Evolutionary conservation across 345 rosid species (phyloP).

Genomic region (Iberis pinnata): DNA sequence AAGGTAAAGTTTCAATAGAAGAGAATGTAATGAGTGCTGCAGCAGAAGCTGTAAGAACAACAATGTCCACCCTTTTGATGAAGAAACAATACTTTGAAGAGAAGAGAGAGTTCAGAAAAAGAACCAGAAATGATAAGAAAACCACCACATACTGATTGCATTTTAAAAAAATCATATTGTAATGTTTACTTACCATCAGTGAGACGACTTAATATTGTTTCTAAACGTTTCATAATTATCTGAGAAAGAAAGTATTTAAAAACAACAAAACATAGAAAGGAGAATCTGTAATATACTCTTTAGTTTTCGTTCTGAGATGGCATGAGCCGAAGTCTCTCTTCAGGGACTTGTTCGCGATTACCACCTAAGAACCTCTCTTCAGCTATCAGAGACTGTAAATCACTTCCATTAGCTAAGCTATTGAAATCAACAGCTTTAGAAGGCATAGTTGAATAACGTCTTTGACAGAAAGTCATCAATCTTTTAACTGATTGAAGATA

Average conservation of each 20-base stretch:
- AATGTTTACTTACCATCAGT: no score
- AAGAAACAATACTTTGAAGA: slow-evolving; percentile 81
- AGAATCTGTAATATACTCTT: neutral
- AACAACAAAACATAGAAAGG: neutral
- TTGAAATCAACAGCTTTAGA: slow-evolving; percentile 97
- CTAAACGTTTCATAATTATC: slow-evolving; percentile 4
- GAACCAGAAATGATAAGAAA: slow-evolving; percentile 78
- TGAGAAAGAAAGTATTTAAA: neutral
- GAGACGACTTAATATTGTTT: no score
- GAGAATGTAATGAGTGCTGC: slow-evolving; percentile 56
- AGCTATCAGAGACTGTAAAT: slow-evolving; percentile 72
- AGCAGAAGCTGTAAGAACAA: slow-evolving; percentile 67
- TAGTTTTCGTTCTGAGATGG: slow-evolving; percentile 53
- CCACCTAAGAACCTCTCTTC: slow-evolving; percentile 53
- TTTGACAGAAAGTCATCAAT: slow-evolving; percentile 90
- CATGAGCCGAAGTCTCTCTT: slow-evolving; percentile 68
- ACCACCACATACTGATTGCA: slow-evolving; percentile 32
- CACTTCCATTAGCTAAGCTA: slow-evolving; percentile 95
- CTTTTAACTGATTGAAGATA: slow-evolving; percentile 91
- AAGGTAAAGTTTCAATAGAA: slow-evolving; percentile 51
- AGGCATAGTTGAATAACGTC: slow-evolving; percentile 83
- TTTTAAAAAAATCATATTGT: no score
- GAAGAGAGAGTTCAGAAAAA: slow-evolving; percentile 75
- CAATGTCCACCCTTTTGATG: slow-evolving; percentile 66
- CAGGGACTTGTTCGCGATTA: slow-evolving; percentile 34